A percentile compares a stretch with the other conserved stretches of the same genome.
phyloP scores from a whole-genome alignment of 306 rosid genomes.

The Acacia acuminata region DNA sequence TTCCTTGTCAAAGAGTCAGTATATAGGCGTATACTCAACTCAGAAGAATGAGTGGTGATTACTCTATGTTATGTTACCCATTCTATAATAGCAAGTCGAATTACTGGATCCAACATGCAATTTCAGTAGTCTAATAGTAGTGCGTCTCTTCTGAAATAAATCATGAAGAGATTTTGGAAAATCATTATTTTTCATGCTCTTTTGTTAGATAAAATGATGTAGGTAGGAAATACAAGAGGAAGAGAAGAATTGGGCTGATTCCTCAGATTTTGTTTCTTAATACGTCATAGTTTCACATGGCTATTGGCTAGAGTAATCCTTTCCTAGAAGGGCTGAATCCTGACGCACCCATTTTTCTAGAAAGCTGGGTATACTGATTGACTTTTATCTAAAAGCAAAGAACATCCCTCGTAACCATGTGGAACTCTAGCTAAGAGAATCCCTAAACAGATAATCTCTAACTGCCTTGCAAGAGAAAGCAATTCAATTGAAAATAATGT shows the following conservation, averaged over 20 bases:
- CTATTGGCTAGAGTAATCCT: background rate
- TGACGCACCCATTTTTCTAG: background rate
- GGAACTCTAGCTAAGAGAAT: background rate
- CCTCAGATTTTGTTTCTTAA: background rate
- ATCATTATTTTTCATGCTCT: background rate
- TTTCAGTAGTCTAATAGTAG: conserved; percentile 12
- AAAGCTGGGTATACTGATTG: background rate
- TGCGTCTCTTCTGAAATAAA: conserved; percentile 13
- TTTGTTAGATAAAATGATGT: conserved; percentile 18
- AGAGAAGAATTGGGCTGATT: background rate
- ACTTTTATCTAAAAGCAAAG: background rate
- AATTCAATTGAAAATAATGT: conserved; percentile 9
- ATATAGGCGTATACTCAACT: background rate
- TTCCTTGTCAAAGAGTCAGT: background rate
- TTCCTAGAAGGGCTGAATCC: background rate
- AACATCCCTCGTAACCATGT: background rate
- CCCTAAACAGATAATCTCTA: background rate
- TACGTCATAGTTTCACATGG: background rate
- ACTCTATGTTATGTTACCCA: background rate
- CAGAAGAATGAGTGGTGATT: conserved; percentile 18
- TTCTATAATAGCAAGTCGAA: conserved; percentile 1
- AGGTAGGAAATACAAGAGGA: conserved; percentile 23
- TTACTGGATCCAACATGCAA: conserved; percentile 22
- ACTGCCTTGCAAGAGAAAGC: conserved; percentile 11
- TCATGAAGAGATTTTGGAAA: conserved; percentile 7